These are phyloP conservation scores for Fusarium sp. DNA, from an alignment of 2,329 filamentous ascomycete genomes.

Conservation along the genomic window DNA sequence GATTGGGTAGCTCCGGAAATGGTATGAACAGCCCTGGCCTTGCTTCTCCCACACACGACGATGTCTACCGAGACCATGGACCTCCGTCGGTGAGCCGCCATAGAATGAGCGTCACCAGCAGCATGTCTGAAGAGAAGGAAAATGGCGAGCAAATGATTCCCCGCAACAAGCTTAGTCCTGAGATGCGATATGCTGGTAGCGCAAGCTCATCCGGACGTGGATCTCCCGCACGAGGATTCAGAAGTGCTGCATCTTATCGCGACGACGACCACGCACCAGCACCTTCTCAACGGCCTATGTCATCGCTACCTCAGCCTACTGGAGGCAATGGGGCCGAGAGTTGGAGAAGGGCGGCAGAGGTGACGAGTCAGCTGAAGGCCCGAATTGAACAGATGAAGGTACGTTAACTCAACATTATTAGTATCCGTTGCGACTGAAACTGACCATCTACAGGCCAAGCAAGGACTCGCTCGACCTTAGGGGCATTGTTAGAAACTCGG, in stretches of 20 bases:
- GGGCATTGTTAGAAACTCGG: slow-evolving; percentile 15
- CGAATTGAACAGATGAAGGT: slow-evolving; percentile 99
- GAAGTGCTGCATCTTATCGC: slow-evolving; percentile 51
- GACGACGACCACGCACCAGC: slow-evolving; percentile 51
- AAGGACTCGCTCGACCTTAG: slow-evolving; percentile 61
- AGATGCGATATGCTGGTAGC: slow-evolving; percentile 64
- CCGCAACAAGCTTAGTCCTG: slow-evolving; percentile 66
- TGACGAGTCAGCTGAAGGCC: slow-evolving; percentile 96
- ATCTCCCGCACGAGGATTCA: slow-evolving; percentile 69
- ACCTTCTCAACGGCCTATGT: slow-evolving; percentile 50
- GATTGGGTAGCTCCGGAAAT: slow-evolving; percentile 54
- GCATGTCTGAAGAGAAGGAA: slow-evolving; percentile 81
- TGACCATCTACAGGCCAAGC: slow-evolving; percentile 56
- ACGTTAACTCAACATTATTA: slow-evolving; percentile 29
- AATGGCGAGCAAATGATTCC: slow-evolving; percentile 67
- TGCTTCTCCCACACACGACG: slow-evolving; percentile 67
- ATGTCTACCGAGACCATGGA: slow-evolving; percentile 68
- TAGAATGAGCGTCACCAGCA: slow-evolving; percentile 72
- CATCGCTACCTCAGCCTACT: slow-evolving; percentile 51
- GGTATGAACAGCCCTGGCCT: slow-evolving; percentile 57
- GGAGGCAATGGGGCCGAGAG: slow-evolving; percentile 71
- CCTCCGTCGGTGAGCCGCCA: slow-evolving; percentile 57
- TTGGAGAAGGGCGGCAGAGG: slow-evolving; percentile 96
- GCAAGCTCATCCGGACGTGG: slow-evolving; percentile 66
- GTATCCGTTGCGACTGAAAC: not conserved